Conservation (phyloP, 2,329 filamentous ascomycete genomes). For the Monilinia laxa region DNA sequence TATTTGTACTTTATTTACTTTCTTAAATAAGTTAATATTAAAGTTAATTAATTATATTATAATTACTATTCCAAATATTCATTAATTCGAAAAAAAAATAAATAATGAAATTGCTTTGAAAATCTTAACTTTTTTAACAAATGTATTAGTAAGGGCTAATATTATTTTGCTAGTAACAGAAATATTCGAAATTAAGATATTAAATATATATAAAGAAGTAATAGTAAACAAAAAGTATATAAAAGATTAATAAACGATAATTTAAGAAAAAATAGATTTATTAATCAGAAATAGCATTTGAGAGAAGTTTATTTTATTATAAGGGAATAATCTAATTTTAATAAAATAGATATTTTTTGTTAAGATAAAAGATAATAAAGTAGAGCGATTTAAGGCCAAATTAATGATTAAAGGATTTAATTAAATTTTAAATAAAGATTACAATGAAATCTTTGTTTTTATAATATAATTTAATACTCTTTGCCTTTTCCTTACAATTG, state of each 20-base stretch:
- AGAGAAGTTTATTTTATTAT: neutral
- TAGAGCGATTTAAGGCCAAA: neutral
- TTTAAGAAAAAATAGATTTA: neutral
- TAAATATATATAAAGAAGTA: neutral
- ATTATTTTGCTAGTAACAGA: neutral
- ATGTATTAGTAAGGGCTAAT: too few relatives aligned
- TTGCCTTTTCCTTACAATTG: too few relatives aligned
- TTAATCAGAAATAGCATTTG: neutral
- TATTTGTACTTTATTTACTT: too few relatives aligned
- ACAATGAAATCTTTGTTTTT: neutral
- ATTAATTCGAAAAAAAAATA: too few relatives aligned
- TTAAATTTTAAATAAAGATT: neutral
- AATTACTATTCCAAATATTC: too few relatives aligned
- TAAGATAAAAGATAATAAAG: neutral
- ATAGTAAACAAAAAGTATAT: neutral
- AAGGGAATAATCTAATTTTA: neutral
- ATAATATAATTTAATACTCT: too few relatives aligned
- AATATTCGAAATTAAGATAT: neutral
- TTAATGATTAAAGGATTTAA: neutral
- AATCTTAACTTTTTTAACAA: too few relatives aligned
- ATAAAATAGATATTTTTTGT: neutral
- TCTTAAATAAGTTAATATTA: too few relatives aligned
- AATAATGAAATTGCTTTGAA: too few relatives aligned
- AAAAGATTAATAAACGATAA: neutral
- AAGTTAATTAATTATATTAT: too few relatives aligned